Conservation (phyloP, 306 rosid genomes). For the Pterocarpus macrocarpus region DNA sequence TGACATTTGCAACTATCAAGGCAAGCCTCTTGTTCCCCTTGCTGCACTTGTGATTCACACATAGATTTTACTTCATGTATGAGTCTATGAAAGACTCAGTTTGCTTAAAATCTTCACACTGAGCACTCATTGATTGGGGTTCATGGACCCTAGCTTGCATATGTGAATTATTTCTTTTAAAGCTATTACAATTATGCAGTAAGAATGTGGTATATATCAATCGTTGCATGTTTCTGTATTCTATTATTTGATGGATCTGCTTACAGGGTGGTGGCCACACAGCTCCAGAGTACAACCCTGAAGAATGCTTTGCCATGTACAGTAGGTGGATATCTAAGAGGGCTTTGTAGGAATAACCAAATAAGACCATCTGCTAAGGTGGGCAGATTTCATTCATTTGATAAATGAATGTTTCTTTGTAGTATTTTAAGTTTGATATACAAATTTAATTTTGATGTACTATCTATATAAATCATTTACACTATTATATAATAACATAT, state of each 20-base stretch:
- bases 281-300: conserved; percentile 59
- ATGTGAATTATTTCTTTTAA: background rate
- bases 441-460: no score
- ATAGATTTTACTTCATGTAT: background rate
- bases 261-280: conserved; percentile 73
- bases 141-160: no score
- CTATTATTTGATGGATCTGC: background rate
- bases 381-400: no score
- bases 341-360: conserved; percentile 34
- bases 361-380: no score
- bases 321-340: conserved; percentile 54
- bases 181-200: background rate
- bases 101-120: no score
- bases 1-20: conserved; percentile 74
- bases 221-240: background rate
- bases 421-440: no score
- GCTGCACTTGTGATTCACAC: background rate
- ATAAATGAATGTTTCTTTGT: no score
- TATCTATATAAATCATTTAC: no score
- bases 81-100: no score
- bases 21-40: conserved; percentile 34
- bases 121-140: no score
- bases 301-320: conserved; percentile 60
- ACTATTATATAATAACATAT: no score
- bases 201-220: background rate